Base-by-base conservation (phyloP, 768 basidiomycete species). In the Hericium rajendrae region DNA sequence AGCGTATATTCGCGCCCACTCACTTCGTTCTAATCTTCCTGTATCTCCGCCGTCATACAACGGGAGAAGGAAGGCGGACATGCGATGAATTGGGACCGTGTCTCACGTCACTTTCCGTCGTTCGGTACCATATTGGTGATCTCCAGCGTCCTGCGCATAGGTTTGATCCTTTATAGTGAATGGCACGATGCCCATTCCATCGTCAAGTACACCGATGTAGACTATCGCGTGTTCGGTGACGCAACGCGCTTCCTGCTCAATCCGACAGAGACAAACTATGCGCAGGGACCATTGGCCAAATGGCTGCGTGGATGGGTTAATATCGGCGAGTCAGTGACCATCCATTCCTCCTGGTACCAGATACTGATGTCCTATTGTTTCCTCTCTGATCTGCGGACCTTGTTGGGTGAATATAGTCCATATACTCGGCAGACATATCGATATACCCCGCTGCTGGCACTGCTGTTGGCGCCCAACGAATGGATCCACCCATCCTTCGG, bases 141-240 rank as follows among this genome's bases (percentile, higher is more conserved):
- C 22, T 82, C 89, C 1, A 69, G 74, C 20, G n/a, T 78, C 41
- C 67, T 94, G 53, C 83, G 91, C 58, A 68, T 88, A 37, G 75
- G 68, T 5, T 80, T 95, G 48, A 85, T 95, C 57, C 67, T 85
- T 3, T 95, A 94, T 69, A 92, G 91, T 66, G 88, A 90, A 72
- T 92, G 89, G 83, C 92, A 94, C 58, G 93, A 97, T 64, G 80
- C 81, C 15, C 83, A 74, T 63, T 90, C 88, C 1, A 69, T 82
- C 32, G 84, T 97, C 22, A 94, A 94, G 70, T 99, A 98, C 68
- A 98, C 97, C n/a, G 97, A 99, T 71, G 78, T 98, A 62, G 97
- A 99, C 72, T 98, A 97, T 71, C 80, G 84, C 39, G 95, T 99
- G 64, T 97, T 97, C 75, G 88, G 82, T 49, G 95, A 98, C 69